These are phyloP conservation scores for Daldinia sp. DNA, from an alignment of 2,329 filamentous ascomycete genomes.

Conservation along the genomic window DNA sequence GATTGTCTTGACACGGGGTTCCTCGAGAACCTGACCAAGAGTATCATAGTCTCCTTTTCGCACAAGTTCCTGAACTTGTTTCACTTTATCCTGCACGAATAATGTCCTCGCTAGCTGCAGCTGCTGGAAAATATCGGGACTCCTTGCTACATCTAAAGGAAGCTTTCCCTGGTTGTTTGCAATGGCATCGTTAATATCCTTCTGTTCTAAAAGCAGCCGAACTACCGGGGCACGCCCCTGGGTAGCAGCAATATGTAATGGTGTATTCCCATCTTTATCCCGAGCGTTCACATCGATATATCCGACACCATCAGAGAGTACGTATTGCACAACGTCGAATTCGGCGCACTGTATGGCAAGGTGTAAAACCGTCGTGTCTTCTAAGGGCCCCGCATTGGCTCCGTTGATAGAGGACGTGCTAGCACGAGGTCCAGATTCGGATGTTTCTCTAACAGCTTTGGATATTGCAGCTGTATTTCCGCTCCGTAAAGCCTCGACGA, in stretches of 20 bases:
- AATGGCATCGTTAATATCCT: constrained; percentile 87
- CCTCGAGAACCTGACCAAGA: constrained; percentile 83
- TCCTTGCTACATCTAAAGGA: constrained; percentile 88
- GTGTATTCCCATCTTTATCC: constrained; percentile 94
- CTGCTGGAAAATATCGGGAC: constrained; percentile 94
- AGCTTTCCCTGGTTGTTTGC: constrained; percentile 87
- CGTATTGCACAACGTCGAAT: constrained; percentile 90
- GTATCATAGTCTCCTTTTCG: constrained; percentile 78
- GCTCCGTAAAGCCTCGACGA: constrained; percentile 91
- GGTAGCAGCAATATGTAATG: constrained; percentile 86
- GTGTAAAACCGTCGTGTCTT: constrained; percentile 92
- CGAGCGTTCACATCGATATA: constrained; percentile 86
- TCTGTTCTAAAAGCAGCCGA: constrained; percentile 83
- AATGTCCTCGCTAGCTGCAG: constrained; percentile 90
- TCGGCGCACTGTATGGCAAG: constrained; percentile 97
- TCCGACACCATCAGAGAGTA: constrained; percentile 79
- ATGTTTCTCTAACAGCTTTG: constrained; percentile 80
- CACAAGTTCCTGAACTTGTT: constrained; percentile 85
- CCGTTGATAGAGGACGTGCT: constrained; percentile 68
- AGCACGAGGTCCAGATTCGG: constrained; percentile 63
- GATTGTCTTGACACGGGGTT: constrained; percentile 85
- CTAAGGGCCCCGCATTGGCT: constrained; percentile 62
- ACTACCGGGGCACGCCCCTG: constrained; percentile 86
- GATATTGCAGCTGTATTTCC: constrained; percentile 93
- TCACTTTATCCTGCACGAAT: constrained; percentile 88